These are phyloP conservation scores for Penicillium vulpinum DNA, from an alignment of 2,329 filamentous ascomycete genomes.

Conservation along the genomic window DNA sequence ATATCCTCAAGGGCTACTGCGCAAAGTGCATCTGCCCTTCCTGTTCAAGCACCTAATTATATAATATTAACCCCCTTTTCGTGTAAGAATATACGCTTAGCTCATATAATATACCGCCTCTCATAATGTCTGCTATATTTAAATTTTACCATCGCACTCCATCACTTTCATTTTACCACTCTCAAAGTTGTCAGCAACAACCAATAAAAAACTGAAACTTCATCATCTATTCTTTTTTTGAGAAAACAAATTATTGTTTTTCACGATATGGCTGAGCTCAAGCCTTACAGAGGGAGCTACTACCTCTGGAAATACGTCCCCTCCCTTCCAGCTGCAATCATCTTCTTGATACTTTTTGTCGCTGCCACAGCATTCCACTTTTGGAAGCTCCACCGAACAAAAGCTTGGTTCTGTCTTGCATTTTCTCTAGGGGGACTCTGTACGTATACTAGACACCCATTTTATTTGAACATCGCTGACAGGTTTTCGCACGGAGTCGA, in stretches of 20 bases:
- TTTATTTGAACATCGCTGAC: background rate
- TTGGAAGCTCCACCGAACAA: conserved; percentile 11
- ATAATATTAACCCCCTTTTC: background rate
- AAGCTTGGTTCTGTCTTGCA: conserved; percentile 11
- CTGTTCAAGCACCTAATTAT: background rate
- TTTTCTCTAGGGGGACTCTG: conserved; percentile 11
- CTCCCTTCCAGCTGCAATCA: conserved; percentile 11
- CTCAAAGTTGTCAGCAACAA: background rate
- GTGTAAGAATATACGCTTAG: background rate
- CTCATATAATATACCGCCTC: background rate
- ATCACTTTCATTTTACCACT: background rate
- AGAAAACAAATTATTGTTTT: too few species aligned
- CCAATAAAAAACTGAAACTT: background rate
- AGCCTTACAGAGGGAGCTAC: background rate
- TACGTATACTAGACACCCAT: background rate
- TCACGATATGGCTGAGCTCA: background rate
- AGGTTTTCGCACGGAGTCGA: conserved; percentile 34
- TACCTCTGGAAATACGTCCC: conserved; percentile 11
- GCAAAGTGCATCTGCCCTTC: background rate
- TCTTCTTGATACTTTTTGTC: conserved; percentile 13
- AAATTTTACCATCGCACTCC: background rate
- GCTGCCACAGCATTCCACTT: conserved; percentile 8
- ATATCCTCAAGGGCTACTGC: conserved; percentile 6
- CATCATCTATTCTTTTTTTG: background rate
- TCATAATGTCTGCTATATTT: background rate